These are phyloP conservation scores for Phyllachora maydis DNA, from an alignment of 2,329 filamentous ascomycete genomes.

Conservation along the genomic window DNA sequence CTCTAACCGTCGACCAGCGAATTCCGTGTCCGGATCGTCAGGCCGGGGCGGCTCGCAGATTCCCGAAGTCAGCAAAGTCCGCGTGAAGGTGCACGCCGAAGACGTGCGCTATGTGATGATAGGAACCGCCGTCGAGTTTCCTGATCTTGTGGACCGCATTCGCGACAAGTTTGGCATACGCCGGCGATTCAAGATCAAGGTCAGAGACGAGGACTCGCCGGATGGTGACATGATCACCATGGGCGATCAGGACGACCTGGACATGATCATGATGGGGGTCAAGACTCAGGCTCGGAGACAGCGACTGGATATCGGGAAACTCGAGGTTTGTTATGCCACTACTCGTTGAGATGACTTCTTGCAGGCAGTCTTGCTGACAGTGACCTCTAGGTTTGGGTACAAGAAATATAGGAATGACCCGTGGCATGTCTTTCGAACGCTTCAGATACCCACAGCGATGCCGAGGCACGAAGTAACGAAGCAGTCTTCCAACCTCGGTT, in stretches of 20 bases:
- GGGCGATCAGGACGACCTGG: constrained; percentile 88
- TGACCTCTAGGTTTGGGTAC: constrained; percentile 12
- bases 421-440: no score
- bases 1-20: constrained; percentile 25
- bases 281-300: constrained; percentile 51
- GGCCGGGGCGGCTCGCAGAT: constrained; percentile 34
- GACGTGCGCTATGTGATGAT: constrained; percentile 92
- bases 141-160: constrained; percentile 59
- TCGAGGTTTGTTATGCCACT: constrained; percentile 52
- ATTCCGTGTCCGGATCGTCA: constrained; percentile 25
- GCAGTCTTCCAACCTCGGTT: no score
- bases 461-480: no score
- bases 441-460: no score
- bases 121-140: constrained; percentile 48
- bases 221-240: constrained; percentile 89
- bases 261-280: constrained; percentile 59
- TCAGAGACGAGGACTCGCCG: constrained; percentile 56
- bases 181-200: constrained; percentile 71
- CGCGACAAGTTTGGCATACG: constrained; percentile 70
- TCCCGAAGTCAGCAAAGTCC: constrained; percentile 55
- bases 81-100: constrained; percentile 79
- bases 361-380: constrained; percentile 6
- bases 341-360: not conserved
- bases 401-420: constrained; percentile 12
- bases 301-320: constrained; percentile 67